These are phyloP conservation scores for Cercospora beticola DNA, from an alignment of 2,329 filamentous ascomycete genomes.

Conservation along the genomic window DNA sequence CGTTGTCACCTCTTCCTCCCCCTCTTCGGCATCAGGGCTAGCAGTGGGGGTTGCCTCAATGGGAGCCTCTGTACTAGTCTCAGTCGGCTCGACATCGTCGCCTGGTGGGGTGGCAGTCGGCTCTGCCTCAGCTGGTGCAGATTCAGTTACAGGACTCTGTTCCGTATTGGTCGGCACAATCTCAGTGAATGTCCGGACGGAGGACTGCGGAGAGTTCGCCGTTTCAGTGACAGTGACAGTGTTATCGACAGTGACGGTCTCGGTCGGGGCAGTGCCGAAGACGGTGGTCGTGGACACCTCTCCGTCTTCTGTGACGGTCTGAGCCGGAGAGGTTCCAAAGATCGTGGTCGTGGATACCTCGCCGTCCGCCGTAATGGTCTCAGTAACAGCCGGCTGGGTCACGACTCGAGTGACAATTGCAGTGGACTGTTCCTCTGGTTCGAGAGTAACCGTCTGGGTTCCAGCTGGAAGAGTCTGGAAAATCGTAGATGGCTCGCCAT, in stretches of 20 bases:
- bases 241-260: not conserved
- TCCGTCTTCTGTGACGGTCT: not conserved
- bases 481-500: not conserved
- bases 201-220: not conserved
- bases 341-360: not conserved
- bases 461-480: not conserved
- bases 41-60: not conserved
- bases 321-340: not conserved
- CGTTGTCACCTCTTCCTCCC: not conserved
- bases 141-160: not conserved
- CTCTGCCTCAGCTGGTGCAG: not conserved
- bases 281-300: not conserved
- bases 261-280: not conserved
- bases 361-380: not conserved
- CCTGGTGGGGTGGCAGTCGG: not conserved
- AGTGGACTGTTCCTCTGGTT: not conserved
- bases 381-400: not conserved
- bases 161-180: not conserved
- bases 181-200: not conserved
- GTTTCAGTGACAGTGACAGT: not conserved
- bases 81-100: not conserved
- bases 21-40: not conserved
- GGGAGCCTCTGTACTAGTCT: not conserved
- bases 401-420: not conserved
- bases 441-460: not conserved